A percentile compares a stretch with the other conserved stretches of the same genome.
Conservation (phyloP, 2,329 filamentous ascomycete genomes). For the Alternaria hordeiaustralica region DNA sequence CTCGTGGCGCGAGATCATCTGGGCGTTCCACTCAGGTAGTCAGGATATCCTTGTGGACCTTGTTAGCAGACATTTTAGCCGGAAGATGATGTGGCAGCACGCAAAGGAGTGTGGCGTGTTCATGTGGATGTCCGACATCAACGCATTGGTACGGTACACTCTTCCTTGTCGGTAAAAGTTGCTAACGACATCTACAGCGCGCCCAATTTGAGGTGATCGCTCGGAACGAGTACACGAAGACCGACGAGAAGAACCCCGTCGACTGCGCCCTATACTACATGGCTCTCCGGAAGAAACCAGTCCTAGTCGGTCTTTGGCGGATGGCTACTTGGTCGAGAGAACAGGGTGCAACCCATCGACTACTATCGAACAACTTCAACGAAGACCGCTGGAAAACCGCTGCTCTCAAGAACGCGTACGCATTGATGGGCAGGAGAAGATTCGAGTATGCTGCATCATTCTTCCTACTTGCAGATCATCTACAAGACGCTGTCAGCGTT, state of each 20-base stretch:
- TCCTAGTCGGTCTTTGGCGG: conserved; percentile 90
- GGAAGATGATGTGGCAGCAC: conserved; percentile 81
- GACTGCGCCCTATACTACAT: conserved; percentile 93
- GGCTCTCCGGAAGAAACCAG: conserved; percentile 86
- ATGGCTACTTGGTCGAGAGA: conserved; percentile 92
- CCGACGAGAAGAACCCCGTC: conserved; percentile 85
- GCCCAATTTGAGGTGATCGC: conserved; percentile 88
- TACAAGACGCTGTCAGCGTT: conserved; percentile 85
- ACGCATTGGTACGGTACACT: conserved; percentile 69
- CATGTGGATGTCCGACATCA: conserved; percentile 86
- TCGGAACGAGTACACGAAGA: conserved; percentile 89
- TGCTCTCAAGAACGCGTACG: conserved; percentile 95
- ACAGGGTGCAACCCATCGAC: conserved; percentile 76
- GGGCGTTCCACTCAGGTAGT: conserved; percentile 82
- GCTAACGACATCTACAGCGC: conserved; percentile 55
- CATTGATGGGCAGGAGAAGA: conserved; percentile 85
- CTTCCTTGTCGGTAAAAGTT: neutral
- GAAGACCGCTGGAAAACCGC: conserved; percentile 86
- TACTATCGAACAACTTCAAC: conserved; percentile 89
- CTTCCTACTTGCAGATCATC: conserved; percentile 85
- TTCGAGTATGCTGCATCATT: conserved; percentile 97
- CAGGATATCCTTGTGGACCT: conserved; percentile 91
- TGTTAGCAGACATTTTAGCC: conserved; percentile 78
- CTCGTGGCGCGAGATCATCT: conserved; percentile 77
- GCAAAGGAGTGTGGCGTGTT: conserved; percentile 89